Evolutionary conservation across 2,329 filamentous ascomycete species (phyloP).

Genomic region (Rhynchosporium secalis): DNA sequence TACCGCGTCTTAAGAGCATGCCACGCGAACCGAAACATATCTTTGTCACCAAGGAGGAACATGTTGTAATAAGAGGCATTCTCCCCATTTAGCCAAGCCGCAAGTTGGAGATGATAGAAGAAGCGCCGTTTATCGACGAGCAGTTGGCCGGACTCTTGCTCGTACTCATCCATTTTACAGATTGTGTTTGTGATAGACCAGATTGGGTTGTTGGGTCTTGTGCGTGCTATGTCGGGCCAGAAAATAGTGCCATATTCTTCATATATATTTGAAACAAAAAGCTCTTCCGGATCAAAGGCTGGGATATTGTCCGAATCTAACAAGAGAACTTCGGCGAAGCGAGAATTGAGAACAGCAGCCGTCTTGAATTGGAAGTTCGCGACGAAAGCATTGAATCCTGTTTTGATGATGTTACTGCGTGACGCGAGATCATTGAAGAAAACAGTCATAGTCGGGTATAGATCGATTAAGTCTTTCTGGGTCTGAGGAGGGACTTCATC

Average conservation of each 20-base stretch:
- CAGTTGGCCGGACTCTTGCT: constrained; percentile 41
- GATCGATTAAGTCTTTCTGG: constrained; percentile 6
- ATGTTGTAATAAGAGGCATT: constrained; percentile 34
- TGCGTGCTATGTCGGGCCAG: constrained; percentile 42
- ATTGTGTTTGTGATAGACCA: constrained; percentile 41
- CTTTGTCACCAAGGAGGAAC: constrained; percentile 43
- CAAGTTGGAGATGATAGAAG: constrained; percentile 43
- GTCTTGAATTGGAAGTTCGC: constrained; percentile 40
- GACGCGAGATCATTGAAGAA: constrained; percentile 19
- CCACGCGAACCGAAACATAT: constrained; percentile 32
- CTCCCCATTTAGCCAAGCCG: constrained; percentile 39
- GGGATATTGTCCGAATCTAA: constrained; percentile 44
- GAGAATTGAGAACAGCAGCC: constrained; percentile 41
- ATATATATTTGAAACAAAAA: constrained; percentile 35
- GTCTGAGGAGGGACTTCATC: constrained; percentile 9
- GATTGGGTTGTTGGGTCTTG: constrained; percentile 37
- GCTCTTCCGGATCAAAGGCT: constrained; percentile 35
- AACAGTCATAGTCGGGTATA: constrained; percentile 5
- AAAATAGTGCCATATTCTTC: constrained; percentile 40
- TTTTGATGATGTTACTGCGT: constrained; percentile 12
- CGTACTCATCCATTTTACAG: constrained; percentile 42
- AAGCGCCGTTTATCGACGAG: constrained; percentile 42
- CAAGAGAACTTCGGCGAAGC: constrained; percentile 41
- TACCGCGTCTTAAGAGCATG: constrained; percentile 19
- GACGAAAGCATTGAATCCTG: constrained; percentile 12